phyloP scores from a whole-genome alignment of 202 grass and related monocot species.

The Zoysia matrella region DNA sequence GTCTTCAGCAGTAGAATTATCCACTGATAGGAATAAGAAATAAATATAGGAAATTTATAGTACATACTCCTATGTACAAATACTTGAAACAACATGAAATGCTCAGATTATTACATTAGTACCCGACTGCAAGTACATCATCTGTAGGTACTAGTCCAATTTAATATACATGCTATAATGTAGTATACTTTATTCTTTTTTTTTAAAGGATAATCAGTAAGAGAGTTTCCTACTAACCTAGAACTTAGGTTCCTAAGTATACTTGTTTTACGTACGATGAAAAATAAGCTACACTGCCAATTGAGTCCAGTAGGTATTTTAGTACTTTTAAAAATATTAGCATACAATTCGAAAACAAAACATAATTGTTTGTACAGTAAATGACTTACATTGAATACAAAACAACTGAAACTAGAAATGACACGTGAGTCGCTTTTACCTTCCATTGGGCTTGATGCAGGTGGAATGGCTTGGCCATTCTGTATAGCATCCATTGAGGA shows the following conservation, averaged over 20 bases:
- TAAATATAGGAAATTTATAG: slow-evolving; percentile 17
- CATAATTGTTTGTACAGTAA: not conserved
- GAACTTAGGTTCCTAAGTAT: slow-evolving; percentile 6
- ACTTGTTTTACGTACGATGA: slow-evolving; percentile 2
- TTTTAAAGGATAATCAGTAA: not conserved
- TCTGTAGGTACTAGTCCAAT: not conserved
- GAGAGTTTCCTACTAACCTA: not conserved
- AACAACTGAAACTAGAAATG: slow-evolving; percentile 13
- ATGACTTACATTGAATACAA: slow-evolving; percentile 28
- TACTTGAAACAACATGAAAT: too few species aligned
- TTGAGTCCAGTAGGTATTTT: slow-evolving; percentile 22
- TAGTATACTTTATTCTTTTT: too few species aligned
- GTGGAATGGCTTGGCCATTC: slow-evolving; percentile 67
- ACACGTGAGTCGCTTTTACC: slow-evolving; percentile 44
- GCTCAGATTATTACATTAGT: too few species aligned
- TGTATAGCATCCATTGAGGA: slow-evolving; percentile 80
- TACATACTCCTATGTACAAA: not conserved
- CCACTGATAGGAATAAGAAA: slow-evolving; percentile 55
- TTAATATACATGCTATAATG: not conserved
- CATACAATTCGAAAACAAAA: slow-evolving; percentile 30
- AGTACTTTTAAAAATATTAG: not conserved
- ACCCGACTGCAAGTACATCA: not conserved
- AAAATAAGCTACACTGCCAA: slow-evolving; percentile 24
- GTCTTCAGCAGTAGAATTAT: slow-evolving; percentile 80
- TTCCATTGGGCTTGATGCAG: slow-evolving; percentile 87